Base-by-base conservation (phyloP, 306 rosid species). In the Casuarina equisetifolia region DNA sequence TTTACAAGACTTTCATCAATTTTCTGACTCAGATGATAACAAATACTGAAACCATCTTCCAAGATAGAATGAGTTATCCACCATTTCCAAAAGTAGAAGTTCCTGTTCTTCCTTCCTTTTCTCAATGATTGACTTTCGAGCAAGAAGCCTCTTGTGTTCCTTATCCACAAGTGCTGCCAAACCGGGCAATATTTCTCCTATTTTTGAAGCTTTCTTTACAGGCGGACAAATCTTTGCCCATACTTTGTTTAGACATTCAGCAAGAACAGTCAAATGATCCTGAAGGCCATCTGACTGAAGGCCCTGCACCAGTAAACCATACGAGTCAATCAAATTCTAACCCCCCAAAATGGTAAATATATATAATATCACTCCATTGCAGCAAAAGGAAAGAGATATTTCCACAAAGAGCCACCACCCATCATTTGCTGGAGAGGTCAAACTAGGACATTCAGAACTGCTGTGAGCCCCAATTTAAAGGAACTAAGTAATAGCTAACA, bases 81-180 rank as follows among this genome's bases (percentile, higher is more conserved):
- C 98, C 97, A 84, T 88, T 86, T 92, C 98, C 79, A 96, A 86
- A 81, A 92, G 97, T 25, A 87, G 96, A 0, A 97, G 90, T 72
- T 96, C 99, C 78, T 92, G 99, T 57, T 92, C 98, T 80, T 96
- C 99, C 87, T 96, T 96, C 87, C 95, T 81, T 74, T 89, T 91
- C 86, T 96, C 99, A 40, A 96, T 96, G 46, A 96, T 84, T 46
- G 96, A 84, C 87, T 96, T 96, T 76, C 99, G 90, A 76, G 99
- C 98, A 82, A 96, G 99, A 80, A 92, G 97, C 73, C 91, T 91
- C 80, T 86, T 96, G 84, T 96, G 99, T 63, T 96, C 99, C 82
- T 91, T 96, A 70, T 89, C 97, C 53, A 96, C 94, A 45, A 81
- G 81, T 53, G 91, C 98, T 4, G 92, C 76, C 76, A 96, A 76